Conservation (phyloP, 768 basidiomycete species). For the Chalciporus chontae region DNA sequence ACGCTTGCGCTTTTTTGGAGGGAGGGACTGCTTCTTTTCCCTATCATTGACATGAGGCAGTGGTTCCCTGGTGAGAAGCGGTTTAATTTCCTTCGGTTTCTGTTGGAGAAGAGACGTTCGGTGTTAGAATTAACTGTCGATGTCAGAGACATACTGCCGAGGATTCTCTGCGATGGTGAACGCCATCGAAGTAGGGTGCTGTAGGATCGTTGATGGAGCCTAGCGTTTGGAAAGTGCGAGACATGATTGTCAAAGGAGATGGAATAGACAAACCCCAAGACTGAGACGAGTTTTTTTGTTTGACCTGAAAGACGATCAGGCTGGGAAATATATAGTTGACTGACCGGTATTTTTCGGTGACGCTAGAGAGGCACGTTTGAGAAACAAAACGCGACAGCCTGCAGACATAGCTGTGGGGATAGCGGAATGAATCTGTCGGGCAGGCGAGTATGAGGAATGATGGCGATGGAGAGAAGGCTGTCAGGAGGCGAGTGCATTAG, state of each 20-base stretch:
- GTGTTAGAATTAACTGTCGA: slow-evolving; percentile 6
- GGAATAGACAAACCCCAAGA: slow-evolving; percentile 1
- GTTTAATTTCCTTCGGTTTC: slow-evolving; percentile 20
- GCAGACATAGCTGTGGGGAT: slow-evolving; percentile 32
- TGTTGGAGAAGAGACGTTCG: slow-evolving; percentile 13
- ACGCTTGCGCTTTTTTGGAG: slow-evolving; percentile 25
- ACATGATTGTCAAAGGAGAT: slow-evolving; percentile 11
- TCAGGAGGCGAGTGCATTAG: slow-evolving; percentile 19
- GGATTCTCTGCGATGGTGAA: slow-evolving; percentile 19
- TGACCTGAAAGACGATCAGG: slow-evolving; percentile 13
- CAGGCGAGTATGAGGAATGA: slow-evolving; percentile 18
- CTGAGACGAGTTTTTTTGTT: slow-evolving; percentile 12
- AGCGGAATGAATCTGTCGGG: slow-evolving; percentile 5
- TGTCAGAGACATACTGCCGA: slow-evolving; percentile 17
- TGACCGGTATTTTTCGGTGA: slow-evolving; percentile 20
- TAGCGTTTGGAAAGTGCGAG: background rate
- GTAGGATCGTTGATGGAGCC: slow-evolving; percentile 13
- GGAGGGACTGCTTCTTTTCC: slow-evolving; percentile 17
- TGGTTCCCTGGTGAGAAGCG: slow-evolving; percentile 20
- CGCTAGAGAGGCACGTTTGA: slow-evolving; percentile 25
- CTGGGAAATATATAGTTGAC: slow-evolving; percentile 26
- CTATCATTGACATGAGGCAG: slow-evolving; percentile 19
- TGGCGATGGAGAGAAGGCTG: slow-evolving; percentile 5
- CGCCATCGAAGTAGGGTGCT: slow-evolving; percentile 1
- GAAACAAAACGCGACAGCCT: slow-evolving; percentile 31